Conservation (phyloP, 2,329 filamentous ascomycete species). For the Lachnellula occidentalis region DNA sequence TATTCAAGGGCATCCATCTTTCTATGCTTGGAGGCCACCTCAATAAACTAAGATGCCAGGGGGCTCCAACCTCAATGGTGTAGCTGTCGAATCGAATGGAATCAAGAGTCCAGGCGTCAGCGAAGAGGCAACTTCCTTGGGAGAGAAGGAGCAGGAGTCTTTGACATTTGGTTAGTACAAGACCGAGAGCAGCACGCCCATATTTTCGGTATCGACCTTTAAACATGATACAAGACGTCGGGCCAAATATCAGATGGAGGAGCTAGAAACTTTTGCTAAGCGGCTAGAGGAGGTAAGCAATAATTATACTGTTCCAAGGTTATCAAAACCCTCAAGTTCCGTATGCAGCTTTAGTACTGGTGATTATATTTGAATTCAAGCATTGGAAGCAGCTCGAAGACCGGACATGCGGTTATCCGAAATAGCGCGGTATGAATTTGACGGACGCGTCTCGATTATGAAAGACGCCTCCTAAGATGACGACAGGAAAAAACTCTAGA, state of each 20-base stretch:
- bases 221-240: slow-evolving; percentile 9
- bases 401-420: neutral
- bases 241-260: slow-evolving; percentile 9
- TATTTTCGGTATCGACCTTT: neutral
- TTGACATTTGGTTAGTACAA: neutral
- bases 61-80: too few relatives aligned
- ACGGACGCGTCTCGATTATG: too few relatives aligned
- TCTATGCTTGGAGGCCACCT: too few relatives aligned
- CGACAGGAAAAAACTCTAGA: too few relatives aligned
- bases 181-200: neutral
- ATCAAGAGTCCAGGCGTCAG: neutral
- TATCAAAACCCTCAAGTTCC: neutral
- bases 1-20: too few relatives aligned
- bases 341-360: neutral
- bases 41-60: too few relatives aligned
- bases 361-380: neutral
- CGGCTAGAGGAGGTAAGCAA: slow-evolving; percentile 7
- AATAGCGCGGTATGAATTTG: too few relatives aligned
- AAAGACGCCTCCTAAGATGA: too few relatives aligned
- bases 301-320: too few relatives aligned
- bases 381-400: neutral
- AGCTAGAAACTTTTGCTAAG: slow-evolving; percentile 6
- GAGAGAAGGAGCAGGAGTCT: neutral
- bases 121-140: neutral
- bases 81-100: too few relatives aligned